Evolutionary conservation across 352 stramenopile genomes (phyloP).

Genomic region (Pythium periplocum): DNA sequence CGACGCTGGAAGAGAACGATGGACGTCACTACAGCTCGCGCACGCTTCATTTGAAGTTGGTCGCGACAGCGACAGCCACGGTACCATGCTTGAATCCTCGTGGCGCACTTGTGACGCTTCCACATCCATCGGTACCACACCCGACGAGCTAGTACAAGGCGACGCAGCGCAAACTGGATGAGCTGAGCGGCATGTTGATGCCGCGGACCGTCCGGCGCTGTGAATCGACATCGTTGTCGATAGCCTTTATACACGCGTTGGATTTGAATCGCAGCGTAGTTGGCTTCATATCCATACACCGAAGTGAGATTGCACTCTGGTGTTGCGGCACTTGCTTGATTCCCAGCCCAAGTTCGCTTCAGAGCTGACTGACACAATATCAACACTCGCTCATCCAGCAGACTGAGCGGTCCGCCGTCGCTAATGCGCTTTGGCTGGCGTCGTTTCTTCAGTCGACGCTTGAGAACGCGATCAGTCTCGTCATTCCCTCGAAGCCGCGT

Average conservation of each 20-base stretch:
- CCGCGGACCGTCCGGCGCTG: conserved; percentile 29
- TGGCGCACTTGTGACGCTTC: conserved; percentile 15
- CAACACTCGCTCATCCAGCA: conserved; percentile 56
- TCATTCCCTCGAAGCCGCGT: too few species aligned
- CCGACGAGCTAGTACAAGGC: conserved; percentile 12
- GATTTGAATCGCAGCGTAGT: conserved; percentile 53
- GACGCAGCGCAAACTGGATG: conserved; percentile 22
- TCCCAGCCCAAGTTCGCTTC: conserved; percentile 19
- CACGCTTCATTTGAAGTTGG: conserved; percentile 8
- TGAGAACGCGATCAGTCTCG: too few species aligned
- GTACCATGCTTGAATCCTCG: conserved; percentile 22
- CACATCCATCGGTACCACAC: conserved; percentile 15
- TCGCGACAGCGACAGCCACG: conserved; percentile 14
- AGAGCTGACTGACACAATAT: conserved; percentile 61
- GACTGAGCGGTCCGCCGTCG: conserved; percentile 2
- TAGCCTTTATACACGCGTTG: conserved; percentile 44
- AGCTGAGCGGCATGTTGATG: conserved; percentile 15
- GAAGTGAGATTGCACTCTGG: conserved; percentile 5
- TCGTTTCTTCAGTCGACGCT: too few species aligned
- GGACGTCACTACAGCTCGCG: conserved; percentile 5
- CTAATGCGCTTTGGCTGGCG: too few species aligned
- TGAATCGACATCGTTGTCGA: conserved; percentile 24
- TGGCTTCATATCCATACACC: conserved; percentile 41
- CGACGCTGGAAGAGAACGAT: conserved; percentile 17
- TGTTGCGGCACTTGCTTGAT: background rate